Evolutionary conservation across 73 alveolate genomes (phyloP).

Genomic region (Urostyla sp.): DNA sequence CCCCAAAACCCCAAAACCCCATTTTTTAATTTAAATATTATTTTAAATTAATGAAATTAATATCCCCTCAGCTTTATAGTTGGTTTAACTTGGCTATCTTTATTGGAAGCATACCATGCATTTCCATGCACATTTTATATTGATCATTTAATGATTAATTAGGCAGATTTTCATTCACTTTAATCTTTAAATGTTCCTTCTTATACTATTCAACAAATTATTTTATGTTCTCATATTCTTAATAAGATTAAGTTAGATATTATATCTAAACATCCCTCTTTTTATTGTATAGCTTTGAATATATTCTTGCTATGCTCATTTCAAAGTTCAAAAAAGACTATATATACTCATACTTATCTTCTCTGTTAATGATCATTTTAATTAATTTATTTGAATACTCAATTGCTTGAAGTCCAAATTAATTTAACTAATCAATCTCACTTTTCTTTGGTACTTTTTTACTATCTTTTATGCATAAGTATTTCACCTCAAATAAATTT

Average conservation of each 20-base stretch:
- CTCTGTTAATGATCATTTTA: slow-evolving; percentile 73
- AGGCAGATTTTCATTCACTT: background rate
- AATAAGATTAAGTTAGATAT: background rate
- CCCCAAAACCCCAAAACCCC: too few relatives aligned
- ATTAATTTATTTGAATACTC: slow-evolving; percentile 76
- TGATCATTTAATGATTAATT: slow-evolving; percentile 16
- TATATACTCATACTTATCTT: slow-evolving; percentile 67
- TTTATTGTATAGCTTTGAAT: slow-evolving; percentile 38
- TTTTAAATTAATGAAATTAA: too few relatives aligned
- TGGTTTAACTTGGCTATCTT: slow-evolving; percentile 27
- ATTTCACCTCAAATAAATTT: slow-evolving; percentile 92
- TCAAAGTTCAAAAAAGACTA: slow-evolving; percentile 10
- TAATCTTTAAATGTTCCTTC: slow-evolving; percentile 31
- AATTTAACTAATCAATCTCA: slow-evolving; percentile 86
- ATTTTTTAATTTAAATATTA: slow-evolving; percentile 34
- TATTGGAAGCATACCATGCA: slow-evolving; percentile 41
- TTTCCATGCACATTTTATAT: slow-evolving; percentile 29
- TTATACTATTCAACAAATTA: slow-evolving; percentile 2
- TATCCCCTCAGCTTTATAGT: too few relatives aligned
- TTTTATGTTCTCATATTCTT: slow-evolving; percentile 32
- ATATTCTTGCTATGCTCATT: slow-evolving; percentile 26
- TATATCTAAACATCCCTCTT: background rate
- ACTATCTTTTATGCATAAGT: slow-evolving; percentile 69
- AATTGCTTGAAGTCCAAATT: slow-evolving; percentile 78
- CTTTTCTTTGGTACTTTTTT: slow-evolving; percentile 76